Evolutionary conservation across 345 rosid species (phyloP).

Genomic region (Gossypium anomalum): DNA sequence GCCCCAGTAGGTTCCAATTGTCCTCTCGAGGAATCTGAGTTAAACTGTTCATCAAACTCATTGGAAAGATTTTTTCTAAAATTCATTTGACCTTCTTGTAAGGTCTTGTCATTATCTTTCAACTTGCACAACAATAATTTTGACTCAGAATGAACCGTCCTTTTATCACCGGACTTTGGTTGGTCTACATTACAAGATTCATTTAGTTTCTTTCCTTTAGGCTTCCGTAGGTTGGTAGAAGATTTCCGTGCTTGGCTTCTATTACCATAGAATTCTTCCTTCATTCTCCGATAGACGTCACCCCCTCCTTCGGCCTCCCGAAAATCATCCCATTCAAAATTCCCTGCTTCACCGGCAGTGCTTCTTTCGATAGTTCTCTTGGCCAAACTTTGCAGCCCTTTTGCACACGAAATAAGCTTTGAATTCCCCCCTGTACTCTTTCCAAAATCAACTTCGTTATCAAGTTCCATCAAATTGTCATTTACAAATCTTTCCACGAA

Average conservation of each 20-base stretch:
- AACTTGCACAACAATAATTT: conserved; percentile 21
- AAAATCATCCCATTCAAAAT: conserved; percentile 77
- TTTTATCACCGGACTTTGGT: conserved; percentile 31
- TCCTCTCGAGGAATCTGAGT: conserved; percentile 24
- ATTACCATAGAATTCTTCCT: conserved; percentile 50
- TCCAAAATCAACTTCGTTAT: conserved; percentile 34
- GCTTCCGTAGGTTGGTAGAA: conserved; percentile 30
- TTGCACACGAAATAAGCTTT: conserved; percentile 29
- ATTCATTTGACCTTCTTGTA: conserved; percentile 29
- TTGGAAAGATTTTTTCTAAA: conserved; percentile 41
- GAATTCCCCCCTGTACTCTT: conserved; percentile 37
- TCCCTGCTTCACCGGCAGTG: conserved; percentile 22
- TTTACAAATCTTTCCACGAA: conserved; percentile 68
- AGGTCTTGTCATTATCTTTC: conserved; percentile 30
- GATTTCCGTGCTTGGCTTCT: conserved; percentile 27
- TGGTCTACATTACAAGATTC: conserved; percentile 22
- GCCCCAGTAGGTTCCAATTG: conserved; percentile 25
- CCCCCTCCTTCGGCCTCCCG: conserved; percentile 38
- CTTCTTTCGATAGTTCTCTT: conserved; percentile 42
- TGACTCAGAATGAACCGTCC: conserved; percentile 46
- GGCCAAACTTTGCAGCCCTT: conserved; percentile 70
- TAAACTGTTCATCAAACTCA: conserved; percentile 34
- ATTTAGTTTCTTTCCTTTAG: conserved; percentile 27
- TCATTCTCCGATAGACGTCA: conserved; percentile 63
- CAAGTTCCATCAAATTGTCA: conserved; percentile 43